Evolutionary conservation across 1,139 yeast genomes (phyloP), one percentile per base, ranked within the genome.

Genomic region (Suhomyces chickasaworum): DNA sequence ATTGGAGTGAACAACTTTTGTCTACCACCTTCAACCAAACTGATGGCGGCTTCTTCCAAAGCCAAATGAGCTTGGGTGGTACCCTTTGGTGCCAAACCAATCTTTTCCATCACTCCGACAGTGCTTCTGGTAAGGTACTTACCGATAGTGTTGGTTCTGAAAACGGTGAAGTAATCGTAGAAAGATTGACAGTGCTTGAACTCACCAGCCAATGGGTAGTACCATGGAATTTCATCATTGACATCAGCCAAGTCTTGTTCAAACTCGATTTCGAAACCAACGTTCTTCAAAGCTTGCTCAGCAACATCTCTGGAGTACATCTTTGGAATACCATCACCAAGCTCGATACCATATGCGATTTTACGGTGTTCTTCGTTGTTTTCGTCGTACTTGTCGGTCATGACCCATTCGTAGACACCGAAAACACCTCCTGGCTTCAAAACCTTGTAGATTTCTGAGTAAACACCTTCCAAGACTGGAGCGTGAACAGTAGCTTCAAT

Each of bases 401-500:
- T 86, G 54, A 93, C 98, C 99, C 99, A 93, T 74, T 93, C 99
- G 75, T 93, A 93, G 48, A 93, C 98, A 66, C 98, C 99, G 59
- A 93, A 93, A 42, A 79, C 81, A 66, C 99, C 99, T 65, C 99
- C 97, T 57, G 98, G 99, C 74, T 93, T 93, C 69, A 93, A 80
- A 27, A 89, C 97, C 66, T 90, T 89, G 81, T 83, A 93, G 64
- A 95, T 93, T 75, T 93, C 97, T 48, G 89, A 78, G 70, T 93
- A 93, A 47, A 95, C 99, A 64, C 97, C 97, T 71, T 90, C 97
- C 63, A 95, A 81, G 41, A 84, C 88, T 51, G 99, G 99, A 22
- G 99, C 99, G 65, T 93, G 99, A 50, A 90, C 96, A 37, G 99
- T 93, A 48, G 99, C 99, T 75, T 93, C 99, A 64, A 93, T 93